phyloP scores from a whole-genome alignment of 129 eudicot species.

The Tagetes patula region DNA sequence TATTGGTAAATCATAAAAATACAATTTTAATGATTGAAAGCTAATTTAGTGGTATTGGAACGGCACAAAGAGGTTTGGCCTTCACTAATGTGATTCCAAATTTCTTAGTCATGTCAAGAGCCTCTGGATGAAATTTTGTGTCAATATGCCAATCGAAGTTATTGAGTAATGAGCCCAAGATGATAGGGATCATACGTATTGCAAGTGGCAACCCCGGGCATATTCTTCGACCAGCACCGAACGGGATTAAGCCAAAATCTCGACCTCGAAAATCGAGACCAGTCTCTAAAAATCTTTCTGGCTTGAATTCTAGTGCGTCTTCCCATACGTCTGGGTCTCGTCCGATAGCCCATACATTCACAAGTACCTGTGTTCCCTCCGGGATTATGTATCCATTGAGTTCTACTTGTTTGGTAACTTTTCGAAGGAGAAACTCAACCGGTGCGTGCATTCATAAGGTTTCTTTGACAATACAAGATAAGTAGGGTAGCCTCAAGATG shows the following conservation, averaged over 20 bases:
- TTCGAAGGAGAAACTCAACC: slow-evolving; percentile 33
- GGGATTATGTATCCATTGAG: slow-evolving; percentile 28
- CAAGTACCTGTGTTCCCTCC: slow-evolving; percentile 33
- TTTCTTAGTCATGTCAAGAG: not conserved
- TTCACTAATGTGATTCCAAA: not conserved
- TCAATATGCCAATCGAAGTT: slow-evolving; percentile 29
- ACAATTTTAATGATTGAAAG: too few species aligned
- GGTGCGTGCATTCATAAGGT: slow-evolving; percentile 37
- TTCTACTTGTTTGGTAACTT: slow-evolving; percentile 14
- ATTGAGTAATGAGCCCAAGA: slow-evolving; percentile 38
- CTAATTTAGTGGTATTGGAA: not conserved
- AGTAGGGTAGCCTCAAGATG: slow-evolving; percentile 31
- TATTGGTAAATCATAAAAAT: too few species aligned
- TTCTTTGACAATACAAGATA: slow-evolving; percentile 40
- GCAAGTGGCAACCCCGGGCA: slow-evolving; percentile 43
- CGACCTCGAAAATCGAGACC: slow-evolving; percentile 22
- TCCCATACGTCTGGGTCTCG: slow-evolving; percentile 27
- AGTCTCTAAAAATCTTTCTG: slow-evolving; percentile 29
- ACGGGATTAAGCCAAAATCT: slow-evolving; percentile 35
- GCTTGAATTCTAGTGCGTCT: slow-evolving; percentile 21
- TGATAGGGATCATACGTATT: slow-evolving; percentile 24
- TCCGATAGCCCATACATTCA: slow-evolving; percentile 38
- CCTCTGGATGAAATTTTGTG: not conserved
- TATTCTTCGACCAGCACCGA: slow-evolving; percentile 41
- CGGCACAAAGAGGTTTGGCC: not conserved